A percentile compares a stretch with the other conserved stretches of the same genome.
phyloP scores from a whole-genome alignment of 2,329 filamentous ascomycete genomes.

The Trichophaea hybrida region DNA sequence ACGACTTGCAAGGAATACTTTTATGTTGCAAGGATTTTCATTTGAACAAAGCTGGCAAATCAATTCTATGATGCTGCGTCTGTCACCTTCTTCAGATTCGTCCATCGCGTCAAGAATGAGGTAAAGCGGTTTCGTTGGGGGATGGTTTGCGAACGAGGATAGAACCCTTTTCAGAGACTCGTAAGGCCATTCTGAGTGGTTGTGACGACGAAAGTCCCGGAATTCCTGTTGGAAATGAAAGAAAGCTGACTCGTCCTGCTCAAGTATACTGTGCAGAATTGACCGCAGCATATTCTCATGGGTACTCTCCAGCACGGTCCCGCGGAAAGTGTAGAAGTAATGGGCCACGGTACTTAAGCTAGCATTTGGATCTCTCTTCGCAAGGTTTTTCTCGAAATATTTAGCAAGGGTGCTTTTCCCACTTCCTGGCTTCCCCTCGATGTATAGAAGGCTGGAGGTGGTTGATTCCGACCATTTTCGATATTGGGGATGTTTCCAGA shows the following conservation, averaged over 20 bases:
- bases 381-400: not conserved
- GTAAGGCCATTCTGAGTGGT: not conserved
- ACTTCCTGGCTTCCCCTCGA: conserved; percentile 3
- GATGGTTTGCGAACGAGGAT: not conserved
- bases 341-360: not conserved
- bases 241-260: not conserved
- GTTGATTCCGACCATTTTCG: not conserved
- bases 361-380: not conserved
- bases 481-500: not conserved
- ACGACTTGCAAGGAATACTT: not conserved
- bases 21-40: too few species aligned
- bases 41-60: too few species aligned
- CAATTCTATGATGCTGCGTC: too few species aligned
- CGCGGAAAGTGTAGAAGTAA: conserved; percentile 3
- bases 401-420: conserved; percentile 2
- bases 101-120: too few species aligned
- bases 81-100: too few species aligned
- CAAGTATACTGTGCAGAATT: not conserved
- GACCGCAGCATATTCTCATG: conserved; percentile 1
- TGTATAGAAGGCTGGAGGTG: not conserved
- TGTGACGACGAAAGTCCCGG: not conserved
- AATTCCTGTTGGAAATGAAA: conserved; percentile 1
- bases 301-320: not conserved
- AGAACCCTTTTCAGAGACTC: not conserved
- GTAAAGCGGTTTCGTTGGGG: too few species aligned